Conservation (phyloP, 2,329 filamentous ascomycete species). For the Aspergillus candidus region DNA sequence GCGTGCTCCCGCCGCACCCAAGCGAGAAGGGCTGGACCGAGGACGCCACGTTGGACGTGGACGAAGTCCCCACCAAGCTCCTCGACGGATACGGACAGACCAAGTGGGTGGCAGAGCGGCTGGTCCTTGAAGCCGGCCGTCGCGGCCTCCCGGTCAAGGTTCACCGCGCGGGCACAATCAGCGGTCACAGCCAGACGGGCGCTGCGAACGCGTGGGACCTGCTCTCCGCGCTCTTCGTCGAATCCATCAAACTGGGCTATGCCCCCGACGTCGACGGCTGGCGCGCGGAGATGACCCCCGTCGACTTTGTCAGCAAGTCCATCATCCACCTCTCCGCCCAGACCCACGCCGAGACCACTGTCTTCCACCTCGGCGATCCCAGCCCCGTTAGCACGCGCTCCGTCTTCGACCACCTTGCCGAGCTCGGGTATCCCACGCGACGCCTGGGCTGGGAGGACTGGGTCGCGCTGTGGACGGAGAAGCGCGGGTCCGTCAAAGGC, state of each 20-base stretch:
- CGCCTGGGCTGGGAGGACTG: conserved; percentile 65
- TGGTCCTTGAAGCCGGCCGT: conserved; percentile 62
- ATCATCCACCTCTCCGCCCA: conserved; percentile 66
- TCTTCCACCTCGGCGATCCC: conserved; percentile 72
- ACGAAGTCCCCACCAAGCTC: conserved; percentile 63
- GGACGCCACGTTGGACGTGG: conserved; percentile 58
- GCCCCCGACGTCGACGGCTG: conserved; percentile 66
- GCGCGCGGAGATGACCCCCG: conserved; percentile 78
- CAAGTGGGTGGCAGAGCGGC: conserved; percentile 74
- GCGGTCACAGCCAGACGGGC: conserved; percentile 67
- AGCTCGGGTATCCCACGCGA: conserved; percentile 65
- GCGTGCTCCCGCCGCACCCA: conserved; percentile 62
- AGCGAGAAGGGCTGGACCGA: conserved; percentile 62
- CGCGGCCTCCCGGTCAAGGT: conserved; percentile 66
- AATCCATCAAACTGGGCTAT: conserved; percentile 66
- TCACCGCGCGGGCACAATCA: conserved; percentile 69
- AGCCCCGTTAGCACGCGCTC: conserved; percentile 60
- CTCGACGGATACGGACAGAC: conserved; percentile 71
- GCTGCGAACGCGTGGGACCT: conserved; percentile 75
- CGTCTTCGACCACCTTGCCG: conserved; percentile 58
- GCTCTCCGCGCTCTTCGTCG: conserved; percentile 67
- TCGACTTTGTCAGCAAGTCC: conserved; percentile 71
- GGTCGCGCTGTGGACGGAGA: conserved; percentile 67
- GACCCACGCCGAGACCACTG: conserved; percentile 53
- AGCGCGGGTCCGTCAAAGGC: conserved; percentile 57